A percentile compares a stretch with the other conserved stretches of the same genome.
Evolutionary conservation across 78 protist species (phyloP).

Genomic region (Dictyostelium firmibasis): DNA sequence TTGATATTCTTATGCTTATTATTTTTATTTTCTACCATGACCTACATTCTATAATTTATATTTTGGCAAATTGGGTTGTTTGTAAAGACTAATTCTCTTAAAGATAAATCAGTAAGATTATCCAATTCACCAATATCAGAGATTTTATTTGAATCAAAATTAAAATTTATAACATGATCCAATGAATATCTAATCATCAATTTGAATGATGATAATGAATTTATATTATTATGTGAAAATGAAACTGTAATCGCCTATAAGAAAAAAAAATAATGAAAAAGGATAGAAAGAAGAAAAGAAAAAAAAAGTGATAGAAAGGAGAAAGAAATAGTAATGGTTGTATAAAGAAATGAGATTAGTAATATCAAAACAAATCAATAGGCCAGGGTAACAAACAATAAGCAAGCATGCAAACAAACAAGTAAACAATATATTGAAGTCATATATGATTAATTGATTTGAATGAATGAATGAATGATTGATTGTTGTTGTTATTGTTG

Average conservation of each 20-base stretch:
- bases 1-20: no score
- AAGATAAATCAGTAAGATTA: slow-evolving; percentile 16
- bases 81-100: slow-evolving; percentile 47
- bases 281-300: not conserved
- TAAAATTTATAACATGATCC: slow-evolving; percentile 50
- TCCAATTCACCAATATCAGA: slow-evolving; percentile 16
- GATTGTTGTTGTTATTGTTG: not conserved
- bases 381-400: not conserved
- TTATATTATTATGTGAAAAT: slow-evolving; percentile 50
- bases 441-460: not conserved
- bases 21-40: not conserved
- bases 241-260: slow-evolving; percentile 56
- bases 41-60: slow-evolving; percentile 70
- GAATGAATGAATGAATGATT: not conserved
- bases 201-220: slow-evolving; percentile 24
- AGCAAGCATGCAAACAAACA: not conserved
- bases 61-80: slow-evolving; percentile 30
- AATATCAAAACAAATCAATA: not conserved
- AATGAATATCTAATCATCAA: slow-evolving; percentile 15
- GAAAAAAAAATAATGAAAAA: not conserved
- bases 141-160: slow-evolving; percentile 40
- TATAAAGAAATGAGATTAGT: not conserved
- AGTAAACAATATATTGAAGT: not conserved
- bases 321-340: not conserved
- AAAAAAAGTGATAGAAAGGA: not conserved